Evolutionary conservation across 2,329 filamentous ascomycete species (phyloP).

Genomic region (Sordariomycetes sp.): DNA sequence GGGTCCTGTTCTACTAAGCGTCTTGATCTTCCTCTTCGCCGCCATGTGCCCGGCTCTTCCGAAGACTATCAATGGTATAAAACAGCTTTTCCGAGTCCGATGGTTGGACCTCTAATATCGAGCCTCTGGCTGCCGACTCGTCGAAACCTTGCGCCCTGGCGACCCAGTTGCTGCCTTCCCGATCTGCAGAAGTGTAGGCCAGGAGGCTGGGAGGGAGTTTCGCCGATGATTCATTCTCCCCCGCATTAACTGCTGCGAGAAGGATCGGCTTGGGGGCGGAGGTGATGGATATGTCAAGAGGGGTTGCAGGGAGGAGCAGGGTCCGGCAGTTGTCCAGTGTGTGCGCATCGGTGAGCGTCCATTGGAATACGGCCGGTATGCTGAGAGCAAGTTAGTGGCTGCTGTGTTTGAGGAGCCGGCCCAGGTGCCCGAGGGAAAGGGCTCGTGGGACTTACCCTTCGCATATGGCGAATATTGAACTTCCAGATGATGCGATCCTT

Average conservation of each 20-base stretch:
- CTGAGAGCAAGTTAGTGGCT: slow-evolving; percentile 20
- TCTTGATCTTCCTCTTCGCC: slow-evolving; percentile 8
- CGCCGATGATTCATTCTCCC: slow-evolving; percentile 10
- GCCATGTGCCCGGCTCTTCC: slow-evolving; percentile 26
- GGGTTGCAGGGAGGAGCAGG: slow-evolving; percentile 52
- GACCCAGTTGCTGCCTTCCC: background rate
- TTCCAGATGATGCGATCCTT: slow-evolving; percentile 17
- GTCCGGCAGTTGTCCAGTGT: slow-evolving; percentile 32
- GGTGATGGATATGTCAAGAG: slow-evolving; percentile 40
- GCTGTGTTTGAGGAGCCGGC: background rate
- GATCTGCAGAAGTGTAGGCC: slow-evolving; percentile 5
- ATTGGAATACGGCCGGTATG: slow-evolving; percentile 54
- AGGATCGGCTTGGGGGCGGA: slow-evolving; percentile 16
- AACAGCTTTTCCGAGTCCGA: slow-evolving; percentile 30
- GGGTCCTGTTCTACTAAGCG: background rate
- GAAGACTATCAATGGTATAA: slow-evolving; percentile 34
- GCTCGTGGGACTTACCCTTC: slow-evolving; percentile 26
- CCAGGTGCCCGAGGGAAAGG: background rate
- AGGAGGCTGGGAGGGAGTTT: slow-evolving; percentile 8
- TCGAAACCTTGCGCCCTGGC: background rate
- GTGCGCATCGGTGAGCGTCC: slow-evolving; percentile 38
- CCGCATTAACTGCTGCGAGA: slow-evolving; percentile 28
- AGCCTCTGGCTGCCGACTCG: slow-evolving; percentile 14
- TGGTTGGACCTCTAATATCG: slow-evolving; percentile 18
- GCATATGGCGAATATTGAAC: slow-evolving; percentile 21